Conservation (phyloP, 2,329 filamentous ascomycete genomes). For the Dothideomycetes sp. region DNA sequence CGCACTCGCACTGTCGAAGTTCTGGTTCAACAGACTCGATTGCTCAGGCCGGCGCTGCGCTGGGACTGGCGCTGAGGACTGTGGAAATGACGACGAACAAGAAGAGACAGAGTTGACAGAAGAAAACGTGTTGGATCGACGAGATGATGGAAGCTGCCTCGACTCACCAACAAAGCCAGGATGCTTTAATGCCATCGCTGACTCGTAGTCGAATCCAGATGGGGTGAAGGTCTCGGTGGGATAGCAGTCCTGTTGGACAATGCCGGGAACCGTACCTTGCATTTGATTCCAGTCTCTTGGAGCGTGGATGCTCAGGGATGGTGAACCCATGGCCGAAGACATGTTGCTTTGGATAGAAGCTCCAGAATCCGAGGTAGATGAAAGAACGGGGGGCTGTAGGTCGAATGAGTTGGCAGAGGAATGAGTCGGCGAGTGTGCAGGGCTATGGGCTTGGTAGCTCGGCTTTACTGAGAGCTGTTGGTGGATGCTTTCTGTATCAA, state of each 20-base stretch:
- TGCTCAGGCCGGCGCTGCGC: background rate
- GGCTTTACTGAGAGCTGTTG: background rate
- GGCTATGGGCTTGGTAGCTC: background rate
- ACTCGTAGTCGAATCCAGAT: conserved; percentile 45
- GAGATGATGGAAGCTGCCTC: conserved; percentile 25
- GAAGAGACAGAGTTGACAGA: background rate
- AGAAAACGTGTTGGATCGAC: conserved; percentile 7
- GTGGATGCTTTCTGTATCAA: background rate
- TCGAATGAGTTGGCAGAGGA: conserved; percentile 36
- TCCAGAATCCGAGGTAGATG: conserved; percentile 39
- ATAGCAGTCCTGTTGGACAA: conserved; percentile 47
- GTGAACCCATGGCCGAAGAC: conserved; percentile 40
- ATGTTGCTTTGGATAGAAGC: conserved; percentile 36
- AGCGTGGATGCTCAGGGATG: conserved; percentile 50
- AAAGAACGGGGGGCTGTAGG: conserved; percentile 30
- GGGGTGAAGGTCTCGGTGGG: conserved; percentile 40
- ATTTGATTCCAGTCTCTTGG: conserved; percentile 47
- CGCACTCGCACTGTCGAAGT: too few relatives aligned
- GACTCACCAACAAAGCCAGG: conserved; percentile 39
- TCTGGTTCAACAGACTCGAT: too few relatives aligned
- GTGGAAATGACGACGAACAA: background rate
- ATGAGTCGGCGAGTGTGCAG: conserved; percentile 27
- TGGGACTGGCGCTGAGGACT: background rate
- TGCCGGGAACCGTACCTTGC: conserved; percentile 47
- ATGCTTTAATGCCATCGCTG: conserved; percentile 35